Evolutionary conservation across 371 early-diverging fungal genomes (phyloP).

Genomic region (Lichtheimia ornata): DNA sequence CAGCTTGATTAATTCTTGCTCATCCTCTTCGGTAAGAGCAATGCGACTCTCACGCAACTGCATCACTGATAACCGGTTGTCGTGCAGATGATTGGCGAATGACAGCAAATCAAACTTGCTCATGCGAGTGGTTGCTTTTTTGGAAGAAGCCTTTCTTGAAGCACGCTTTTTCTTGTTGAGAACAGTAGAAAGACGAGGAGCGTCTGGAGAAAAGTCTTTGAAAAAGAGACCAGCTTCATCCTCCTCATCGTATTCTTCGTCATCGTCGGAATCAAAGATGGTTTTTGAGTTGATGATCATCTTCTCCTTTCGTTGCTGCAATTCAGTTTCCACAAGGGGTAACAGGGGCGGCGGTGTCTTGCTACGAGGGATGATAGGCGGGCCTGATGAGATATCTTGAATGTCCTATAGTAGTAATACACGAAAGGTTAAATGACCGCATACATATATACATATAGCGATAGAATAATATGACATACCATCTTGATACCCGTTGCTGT

Average conservation of each 20-base stretch:
- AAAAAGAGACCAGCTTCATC: constrained; percentile 30
- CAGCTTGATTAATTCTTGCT: constrained; percentile 33
- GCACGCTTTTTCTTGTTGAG: too few species aligned
- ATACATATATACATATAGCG: too few species aligned
- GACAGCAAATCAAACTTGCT: constrained; percentile 36
- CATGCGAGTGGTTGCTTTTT: not conserved
- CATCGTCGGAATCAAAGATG: constrained; percentile 30
- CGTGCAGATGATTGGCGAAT: constrained; percentile 46
- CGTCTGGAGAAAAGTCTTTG: constrained; percentile 28
- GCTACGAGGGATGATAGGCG: constrained; percentile 11
- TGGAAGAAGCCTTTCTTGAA: too few species aligned
- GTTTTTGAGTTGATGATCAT: not conserved
- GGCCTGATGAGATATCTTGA: constrained; percentile 4
- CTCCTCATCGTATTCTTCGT: constrained; percentile 12
- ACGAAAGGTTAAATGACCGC: too few species aligned
- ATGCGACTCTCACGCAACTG: constrained; percentile 37
- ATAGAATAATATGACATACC: too few species aligned
- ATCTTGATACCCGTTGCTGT: not conserved
- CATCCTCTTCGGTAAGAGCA: constrained; percentile 44
- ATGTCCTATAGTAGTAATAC: too few species aligned
- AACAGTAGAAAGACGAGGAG: too few species aligned
- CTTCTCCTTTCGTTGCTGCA: constrained; percentile 1
- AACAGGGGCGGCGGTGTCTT: constrained; percentile 14
- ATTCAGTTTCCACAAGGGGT: not conserved
- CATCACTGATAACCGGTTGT: constrained; percentile 41